Conservation (phyloP, 495 filamentous ascomycete species). For the Podospora pseudocomata region DNA sequence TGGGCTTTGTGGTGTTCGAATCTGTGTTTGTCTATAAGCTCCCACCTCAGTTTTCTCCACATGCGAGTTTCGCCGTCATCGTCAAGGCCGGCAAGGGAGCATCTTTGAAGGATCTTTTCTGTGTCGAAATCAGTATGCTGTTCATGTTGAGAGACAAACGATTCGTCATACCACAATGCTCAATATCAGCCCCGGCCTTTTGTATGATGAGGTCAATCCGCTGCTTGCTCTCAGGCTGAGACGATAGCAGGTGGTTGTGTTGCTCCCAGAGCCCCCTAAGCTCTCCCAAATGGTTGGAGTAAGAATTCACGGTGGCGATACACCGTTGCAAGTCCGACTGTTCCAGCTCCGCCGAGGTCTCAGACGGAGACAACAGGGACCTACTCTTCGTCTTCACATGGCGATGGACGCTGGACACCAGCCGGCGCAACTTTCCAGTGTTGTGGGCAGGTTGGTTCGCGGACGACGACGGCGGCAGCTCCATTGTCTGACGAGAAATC, state of each 20-base stretch:
- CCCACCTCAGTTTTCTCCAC: neutral
- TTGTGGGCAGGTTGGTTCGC: neutral
- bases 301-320: neutral
- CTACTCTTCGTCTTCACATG: neutral
- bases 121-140: no score
- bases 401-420: neutral
- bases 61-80: neutral
- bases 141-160: no score
- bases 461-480: neutral
- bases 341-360: neutral
- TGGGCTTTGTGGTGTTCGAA: neutral
- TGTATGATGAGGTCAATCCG: neutral
- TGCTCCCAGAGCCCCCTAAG: neutral
- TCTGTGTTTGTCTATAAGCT: neutral
- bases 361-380: neutral
- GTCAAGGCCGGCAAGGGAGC: neutral
- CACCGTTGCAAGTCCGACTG: neutral
- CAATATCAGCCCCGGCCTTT: neutral
- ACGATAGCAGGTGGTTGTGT: neutral
- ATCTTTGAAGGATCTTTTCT: neutral
- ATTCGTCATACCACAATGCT: neutral
- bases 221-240: neutral
- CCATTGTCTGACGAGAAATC: neutral
- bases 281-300: neutral
- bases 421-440: neutral